These are phyloP conservation scores for Furcasterigmium furcatum DNA, from an alignment of 2,329 filamentous ascomycete species.

Conservation along the genomic window DNA sequence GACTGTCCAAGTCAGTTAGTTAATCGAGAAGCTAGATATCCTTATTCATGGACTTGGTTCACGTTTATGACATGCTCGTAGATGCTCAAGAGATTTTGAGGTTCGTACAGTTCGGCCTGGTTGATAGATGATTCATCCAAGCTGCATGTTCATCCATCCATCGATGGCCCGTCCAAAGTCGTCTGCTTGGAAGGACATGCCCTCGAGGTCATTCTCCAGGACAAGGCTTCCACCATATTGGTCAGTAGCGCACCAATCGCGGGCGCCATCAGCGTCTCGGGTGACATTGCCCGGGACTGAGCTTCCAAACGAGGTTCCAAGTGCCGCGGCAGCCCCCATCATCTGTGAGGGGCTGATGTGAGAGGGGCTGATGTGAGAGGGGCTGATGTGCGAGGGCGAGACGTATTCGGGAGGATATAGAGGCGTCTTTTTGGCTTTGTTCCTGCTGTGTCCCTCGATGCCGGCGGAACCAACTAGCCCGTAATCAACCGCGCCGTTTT, in stretches of 20 bases:
- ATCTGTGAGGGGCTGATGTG: background rate
- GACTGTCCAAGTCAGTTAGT: no score
- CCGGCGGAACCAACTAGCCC: conserved; percentile 32
- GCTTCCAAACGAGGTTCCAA: conserved; percentile 9
- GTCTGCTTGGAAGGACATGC: conserved; percentile 26
- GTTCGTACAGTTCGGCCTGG: no score
- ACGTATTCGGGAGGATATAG: conserved; percentile 28
- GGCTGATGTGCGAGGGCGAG: conserved; percentile 2
- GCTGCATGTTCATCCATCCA: conserved; percentile 22
- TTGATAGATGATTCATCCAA: no score
- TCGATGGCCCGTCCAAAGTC: conserved; percentile 30
- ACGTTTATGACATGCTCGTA: no score
- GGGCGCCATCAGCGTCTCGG: no score
- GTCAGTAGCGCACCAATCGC: conserved; percentile 3
- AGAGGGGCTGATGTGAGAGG: conserved; percentile 7
- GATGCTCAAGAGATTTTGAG: no score
- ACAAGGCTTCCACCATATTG: conserved; percentile 16
- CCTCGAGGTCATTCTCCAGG: conserved; percentile 16
- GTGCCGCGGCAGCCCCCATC: background rate
- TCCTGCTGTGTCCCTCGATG: conserved; percentile 32
- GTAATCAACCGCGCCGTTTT: conserved; percentile 22
- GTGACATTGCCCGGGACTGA: background rate
- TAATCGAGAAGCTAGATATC: no score
- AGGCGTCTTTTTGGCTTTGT: conserved; percentile 26
- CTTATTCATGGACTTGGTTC: no score